These are phyloP conservation scores for Pseudophaeomoniella oleicola DNA, from an alignment of 2,329 filamentous ascomycete species.

Conservation along the genomic window DNA sequence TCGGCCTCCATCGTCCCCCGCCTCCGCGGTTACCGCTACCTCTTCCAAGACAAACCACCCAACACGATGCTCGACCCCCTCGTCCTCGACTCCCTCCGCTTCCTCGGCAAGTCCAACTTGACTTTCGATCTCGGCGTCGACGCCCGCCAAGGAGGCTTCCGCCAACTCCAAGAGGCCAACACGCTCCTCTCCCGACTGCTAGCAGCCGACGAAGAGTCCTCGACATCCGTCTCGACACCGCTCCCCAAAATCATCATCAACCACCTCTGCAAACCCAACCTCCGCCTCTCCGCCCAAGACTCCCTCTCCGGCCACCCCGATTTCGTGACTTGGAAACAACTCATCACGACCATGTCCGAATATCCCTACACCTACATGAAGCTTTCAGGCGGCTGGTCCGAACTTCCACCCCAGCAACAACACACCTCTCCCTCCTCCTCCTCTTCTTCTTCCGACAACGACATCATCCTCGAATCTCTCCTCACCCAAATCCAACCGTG, in stretches of 20 bases:
- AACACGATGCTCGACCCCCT: slow-evolving; percentile 48
- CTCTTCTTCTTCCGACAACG: slow-evolving; percentile 5
- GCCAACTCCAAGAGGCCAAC: slow-evolving; percentile 57
- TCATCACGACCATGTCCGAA: slow-evolving; percentile 53
- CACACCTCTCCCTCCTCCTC: background rate
- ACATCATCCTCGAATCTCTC: slow-evolving; percentile 6
- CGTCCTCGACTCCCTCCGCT: slow-evolving; percentile 52
- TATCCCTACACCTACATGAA: slow-evolving; percentile 68
- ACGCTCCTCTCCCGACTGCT: slow-evolving; percentile 54
- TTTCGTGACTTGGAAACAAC: slow-evolving; percentile 55
- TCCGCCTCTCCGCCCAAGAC: slow-evolving; percentile 32
- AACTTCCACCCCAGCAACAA: slow-evolving; percentile 48
- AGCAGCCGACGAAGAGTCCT: slow-evolving; percentile 27
- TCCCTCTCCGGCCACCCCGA: slow-evolving; percentile 29
- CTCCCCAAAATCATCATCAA: slow-evolving; percentile 59
- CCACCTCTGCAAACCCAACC: slow-evolving; percentile 79
- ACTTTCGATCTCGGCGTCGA: slow-evolving; percentile 78
- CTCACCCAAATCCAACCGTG: slow-evolving; percentile 42
- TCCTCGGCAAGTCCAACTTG: slow-evolving; percentile 48
- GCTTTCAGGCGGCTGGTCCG: slow-evolving; percentile 72
- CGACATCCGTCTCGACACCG: slow-evolving; percentile 6
- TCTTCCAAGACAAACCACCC: slow-evolving; percentile 62
- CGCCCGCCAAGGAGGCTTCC: slow-evolving; percentile 58
- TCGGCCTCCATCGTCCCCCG: background rate
- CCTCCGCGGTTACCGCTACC: slow-evolving; percentile 65